Evolutionary conservation across 805 yeast species (phyloP).

Genomic region (Saturnispora serradocipensis): DNA sequence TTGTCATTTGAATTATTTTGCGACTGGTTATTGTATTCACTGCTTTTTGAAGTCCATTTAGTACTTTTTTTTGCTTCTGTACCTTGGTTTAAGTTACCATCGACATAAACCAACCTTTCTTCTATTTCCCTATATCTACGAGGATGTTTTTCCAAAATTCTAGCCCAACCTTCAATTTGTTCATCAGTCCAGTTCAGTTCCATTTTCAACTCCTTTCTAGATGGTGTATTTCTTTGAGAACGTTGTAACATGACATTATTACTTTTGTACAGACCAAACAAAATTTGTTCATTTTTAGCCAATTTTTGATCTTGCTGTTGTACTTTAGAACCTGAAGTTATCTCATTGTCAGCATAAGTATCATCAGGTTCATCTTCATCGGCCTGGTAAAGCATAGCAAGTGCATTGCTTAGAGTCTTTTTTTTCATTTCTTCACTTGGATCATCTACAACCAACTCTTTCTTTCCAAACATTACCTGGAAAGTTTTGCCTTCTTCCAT

Average conservation of each 20-base stretch:
- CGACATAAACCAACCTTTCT: constrained; percentile 43
- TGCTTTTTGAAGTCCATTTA: constrained; percentile 11
- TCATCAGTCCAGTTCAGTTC: constrained; percentile 73
- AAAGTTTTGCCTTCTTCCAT: constrained; percentile 10
- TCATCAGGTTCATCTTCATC: constrained; percentile 88
- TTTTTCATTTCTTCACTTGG: constrained; percentile 37
- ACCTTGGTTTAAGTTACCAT: constrained; percentile 23
- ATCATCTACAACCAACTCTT: constrained; percentile 15
- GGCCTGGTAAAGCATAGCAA: constrained; percentile 53
- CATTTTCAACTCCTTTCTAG: constrained; percentile 42
- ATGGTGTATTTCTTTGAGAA: constrained; percentile 35
- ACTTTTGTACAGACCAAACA: constrained; percentile 48
- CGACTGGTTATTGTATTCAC: constrained; percentile 1
- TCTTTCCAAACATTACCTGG: constrained; percentile 30
- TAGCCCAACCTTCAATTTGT: constrained; percentile 89
- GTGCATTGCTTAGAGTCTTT: constrained; percentile 29
- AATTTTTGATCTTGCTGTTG: constrained; percentile 12
- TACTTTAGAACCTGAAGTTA: constrained; percentile 23
- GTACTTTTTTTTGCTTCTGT: constrained; percentile 13
- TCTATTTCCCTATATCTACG: constrained; percentile 52
- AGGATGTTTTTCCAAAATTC: constrained; percentile 62
- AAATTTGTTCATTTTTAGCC: constrained; percentile 35
- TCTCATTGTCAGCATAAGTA: constrained; percentile 52
- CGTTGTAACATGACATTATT: constrained; percentile 43
- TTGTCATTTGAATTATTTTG: constrained; percentile 7